Base-by-base conservation (phyloP, 257 asterid genomes). In the Jacaranda mimosifolia region DNA sequence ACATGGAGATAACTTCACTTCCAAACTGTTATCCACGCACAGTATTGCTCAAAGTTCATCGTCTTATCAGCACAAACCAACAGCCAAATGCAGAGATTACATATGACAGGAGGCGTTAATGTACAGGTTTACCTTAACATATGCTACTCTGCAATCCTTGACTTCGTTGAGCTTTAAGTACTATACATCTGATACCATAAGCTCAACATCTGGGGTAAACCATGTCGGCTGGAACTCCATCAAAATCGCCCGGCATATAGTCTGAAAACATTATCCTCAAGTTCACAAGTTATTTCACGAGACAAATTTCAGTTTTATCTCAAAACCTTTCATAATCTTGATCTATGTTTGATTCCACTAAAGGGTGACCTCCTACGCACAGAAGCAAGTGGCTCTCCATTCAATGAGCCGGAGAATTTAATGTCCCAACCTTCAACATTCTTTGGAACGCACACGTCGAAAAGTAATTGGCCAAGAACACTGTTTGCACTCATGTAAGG, bases 341-440 rank as follows among this genome's bases (percentile, higher is more conserved):
- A 92, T 68, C 96, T 83, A 19, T 75, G 85, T 75, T 88, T 94
- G 48, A 83, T 75, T 38, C 89, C 80, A 70, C 87, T 83, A 51
- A 86, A 76, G 0, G 90, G 89, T 3, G 90, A 90, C 74, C 87
- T 86, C 72, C 84, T 86, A 59, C 84, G 83, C 36, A 85, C 88
- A 43, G 94, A 88, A 67, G 93, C 90, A 60, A 85, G 77, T 1
- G 92, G 94, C 72, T 88, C 94, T 43, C 96, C 86, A 48, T 94
- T 92, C 86, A 89, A 81, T 26, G 94, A 87, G 77, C 94, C 89
- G 0, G 91, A 84, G 69, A 88, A 94, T 75, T 88, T 94, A 26
- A 94, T 83, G 70, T 94, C 98, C 98, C 98, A 94, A 52, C 97
- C 96, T 82, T 92, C 98, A 17, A 94, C 81, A 4, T 88, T 94